phyloP scores from a whole-genome alignment of 2,329 filamentous ascomycete species.

The Ceratocystis cacaofunesta region DNA sequence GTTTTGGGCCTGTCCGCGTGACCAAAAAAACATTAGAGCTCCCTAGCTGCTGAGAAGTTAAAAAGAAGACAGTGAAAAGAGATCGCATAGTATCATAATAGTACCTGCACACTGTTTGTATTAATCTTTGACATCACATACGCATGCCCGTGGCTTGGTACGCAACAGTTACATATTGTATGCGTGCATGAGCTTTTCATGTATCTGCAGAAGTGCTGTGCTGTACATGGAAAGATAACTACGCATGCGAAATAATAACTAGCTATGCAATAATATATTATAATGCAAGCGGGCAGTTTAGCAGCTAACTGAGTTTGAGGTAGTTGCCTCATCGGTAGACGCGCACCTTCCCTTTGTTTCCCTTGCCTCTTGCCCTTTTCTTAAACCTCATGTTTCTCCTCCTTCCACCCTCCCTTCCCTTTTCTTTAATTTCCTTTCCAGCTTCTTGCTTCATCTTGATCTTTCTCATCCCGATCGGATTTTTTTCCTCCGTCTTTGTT shows the following conservation, averaged over 20 bases:
- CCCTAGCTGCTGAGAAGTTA: too few relatives aligned
- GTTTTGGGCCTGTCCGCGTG: neutral
- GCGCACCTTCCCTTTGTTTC: slow-evolving; percentile 4
- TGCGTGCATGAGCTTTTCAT: too few relatives aligned
- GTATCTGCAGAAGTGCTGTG: too few relatives aligned
- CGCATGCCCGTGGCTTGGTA: too few relatives aligned
- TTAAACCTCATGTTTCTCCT: neutral
- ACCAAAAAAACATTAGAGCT: neutral
- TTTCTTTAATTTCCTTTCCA: neutral
- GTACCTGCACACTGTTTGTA: too few relatives aligned
- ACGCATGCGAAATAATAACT: neutral
- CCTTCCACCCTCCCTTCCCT: neutral
- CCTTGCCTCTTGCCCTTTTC: neutral
- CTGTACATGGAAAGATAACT: too few relatives aligned
- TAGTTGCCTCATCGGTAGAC: slow-evolving; percentile 2
- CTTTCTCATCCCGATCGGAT: neutral
- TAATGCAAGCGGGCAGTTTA: neutral
- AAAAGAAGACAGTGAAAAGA: too few relatives aligned
- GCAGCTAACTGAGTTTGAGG: neutral
- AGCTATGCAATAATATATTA: neutral
- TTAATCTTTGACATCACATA: too few relatives aligned
- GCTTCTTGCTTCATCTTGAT: neutral
- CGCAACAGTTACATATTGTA: too few relatives aligned
- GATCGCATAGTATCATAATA: too few relatives aligned
- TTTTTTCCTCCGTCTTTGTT: neutral